Conservation (phyloP, 1,284 basidiomycete species). For the Marasmius oreades region DNA sequence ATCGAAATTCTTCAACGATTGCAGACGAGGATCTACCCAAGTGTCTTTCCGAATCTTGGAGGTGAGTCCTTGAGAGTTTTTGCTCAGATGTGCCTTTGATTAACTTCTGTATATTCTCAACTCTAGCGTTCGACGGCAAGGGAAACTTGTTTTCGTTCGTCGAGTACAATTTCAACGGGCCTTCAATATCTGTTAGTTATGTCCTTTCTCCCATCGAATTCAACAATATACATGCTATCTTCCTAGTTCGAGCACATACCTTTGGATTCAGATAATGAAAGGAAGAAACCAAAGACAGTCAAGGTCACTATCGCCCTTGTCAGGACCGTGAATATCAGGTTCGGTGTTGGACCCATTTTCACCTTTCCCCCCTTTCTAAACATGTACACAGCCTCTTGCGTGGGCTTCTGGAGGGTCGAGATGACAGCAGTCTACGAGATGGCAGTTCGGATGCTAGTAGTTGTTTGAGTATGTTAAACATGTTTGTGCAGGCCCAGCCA, state of each 20-base stretch:
- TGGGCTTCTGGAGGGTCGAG: slow-evolving; percentile 12
- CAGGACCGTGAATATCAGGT: slow-evolving; percentile 21
- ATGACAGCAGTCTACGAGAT: neutral
- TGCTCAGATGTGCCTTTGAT: neutral
- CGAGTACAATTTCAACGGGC: slow-evolving; percentile 22
- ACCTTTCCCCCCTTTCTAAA: slow-evolving; percentile 6
- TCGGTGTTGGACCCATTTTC: slow-evolving; percentile 2
- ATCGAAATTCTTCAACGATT: slow-evolving; percentile 26
- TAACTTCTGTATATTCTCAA: neutral
- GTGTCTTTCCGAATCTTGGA: slow-evolving; percentile 22
- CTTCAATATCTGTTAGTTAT: neutral
- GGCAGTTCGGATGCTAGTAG: slow-evolving; percentile 19
- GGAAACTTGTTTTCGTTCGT: slow-evolving; percentile 28
- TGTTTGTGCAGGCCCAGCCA: slow-evolving; percentile 31
- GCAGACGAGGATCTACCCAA: slow-evolving; percentile 20
- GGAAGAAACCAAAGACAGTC: slow-evolving; percentile 16
- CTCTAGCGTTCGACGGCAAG: slow-evolving; percentile 31
- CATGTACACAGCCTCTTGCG: slow-evolving; percentile 11
- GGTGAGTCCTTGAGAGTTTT: slow-evolving; percentile 17
- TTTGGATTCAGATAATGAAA: slow-evolving; percentile 16
- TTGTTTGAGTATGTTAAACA: slow-evolving; percentile 32
- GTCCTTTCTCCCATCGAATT: neutral
- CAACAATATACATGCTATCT: neutral
- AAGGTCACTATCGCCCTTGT: slow-evolving; percentile 21
- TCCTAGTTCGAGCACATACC: slow-evolving; percentile 20